phyloP scores from a whole-genome alignment of 2,329 filamentous ascomycete genomes.

The Xylaria sp. region DNA sequence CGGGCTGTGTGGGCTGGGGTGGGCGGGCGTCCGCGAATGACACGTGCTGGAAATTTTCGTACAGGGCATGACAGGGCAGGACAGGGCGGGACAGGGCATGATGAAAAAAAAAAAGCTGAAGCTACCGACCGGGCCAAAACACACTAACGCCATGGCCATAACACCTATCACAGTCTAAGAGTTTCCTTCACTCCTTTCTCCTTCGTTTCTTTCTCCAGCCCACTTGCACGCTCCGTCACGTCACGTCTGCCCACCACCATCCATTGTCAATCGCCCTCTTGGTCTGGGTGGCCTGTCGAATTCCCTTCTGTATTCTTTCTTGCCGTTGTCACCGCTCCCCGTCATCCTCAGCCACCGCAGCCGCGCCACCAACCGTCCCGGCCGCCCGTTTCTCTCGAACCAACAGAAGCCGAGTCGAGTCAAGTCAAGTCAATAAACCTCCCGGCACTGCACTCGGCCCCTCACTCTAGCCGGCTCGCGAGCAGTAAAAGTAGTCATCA shows the following conservation, averaged over 20 bases:
- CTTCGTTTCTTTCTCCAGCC: constrained; percentile 44
- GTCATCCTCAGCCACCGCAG: constrained; percentile 30
- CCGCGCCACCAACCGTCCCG: constrained; percentile 22
- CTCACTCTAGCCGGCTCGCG: neutral
- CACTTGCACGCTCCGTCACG: constrained; percentile 49
- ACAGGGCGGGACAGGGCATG: neutral
- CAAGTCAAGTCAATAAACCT: constrained; percentile 6
- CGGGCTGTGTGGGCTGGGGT: neutral
- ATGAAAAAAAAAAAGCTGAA: neutral
- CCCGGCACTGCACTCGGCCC: neutral
- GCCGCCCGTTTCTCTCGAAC: constrained; percentile 22
- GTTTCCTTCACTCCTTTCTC: constrained; percentile 34
- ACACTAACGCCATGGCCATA: constrained; percentile 3
- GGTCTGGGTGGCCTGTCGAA: constrained; percentile 48
- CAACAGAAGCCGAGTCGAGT: neutral
- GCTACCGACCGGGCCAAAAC: constrained; percentile 3
- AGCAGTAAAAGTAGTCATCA: constrained; percentile 6
- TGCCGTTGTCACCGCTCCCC: constrained; percentile 38
- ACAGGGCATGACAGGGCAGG: neutral
- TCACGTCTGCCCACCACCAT: constrained; percentile 48
- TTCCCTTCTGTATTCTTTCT: constrained; percentile 46
- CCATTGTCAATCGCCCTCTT: constrained; percentile 46
- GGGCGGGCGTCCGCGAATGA: constrained; percentile 20
- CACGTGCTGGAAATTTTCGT: constrained; percentile 34
- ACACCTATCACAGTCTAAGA: neutral